Percentiles rank a stretch among this genome's conserved stretches.
Evolutionary conservation across 2,329 filamentous ascomycete genomes (phyloP).

Genomic region (Talaromyces rugulosus): DNA sequence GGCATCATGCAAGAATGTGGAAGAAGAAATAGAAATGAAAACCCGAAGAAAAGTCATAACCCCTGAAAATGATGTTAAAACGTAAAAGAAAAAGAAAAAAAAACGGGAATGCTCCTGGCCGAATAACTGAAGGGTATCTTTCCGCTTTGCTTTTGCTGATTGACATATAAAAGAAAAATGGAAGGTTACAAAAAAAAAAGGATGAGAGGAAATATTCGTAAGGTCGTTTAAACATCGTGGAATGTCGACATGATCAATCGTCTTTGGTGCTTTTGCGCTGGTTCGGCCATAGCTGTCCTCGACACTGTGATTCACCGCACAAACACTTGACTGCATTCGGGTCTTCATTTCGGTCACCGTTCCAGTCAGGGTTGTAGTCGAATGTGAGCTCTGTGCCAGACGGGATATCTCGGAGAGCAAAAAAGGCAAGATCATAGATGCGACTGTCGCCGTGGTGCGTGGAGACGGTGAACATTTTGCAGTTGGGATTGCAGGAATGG

Average conservation of each 20-base stretch:
- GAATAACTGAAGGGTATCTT: neutral
- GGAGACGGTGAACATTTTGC: conserved; percentile 40
- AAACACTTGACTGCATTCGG: conserved; percentile 39
- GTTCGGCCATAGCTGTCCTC: conserved; percentile 42
- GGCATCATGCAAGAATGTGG: neutral
- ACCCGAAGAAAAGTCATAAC: neutral
- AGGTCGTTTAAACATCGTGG: neutral
- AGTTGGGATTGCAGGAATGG: conserved; percentile 47
- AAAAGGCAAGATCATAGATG: conserved; percentile 46
- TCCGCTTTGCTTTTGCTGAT: neutral
- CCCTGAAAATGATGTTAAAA: no score
- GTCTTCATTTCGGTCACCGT: conserved; percentile 20
- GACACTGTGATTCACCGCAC: conserved; percentile 41
- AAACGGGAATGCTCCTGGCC: neutral
- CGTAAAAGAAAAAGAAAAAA: neutral
- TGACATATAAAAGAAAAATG: neutral
- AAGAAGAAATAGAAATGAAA: neutral
- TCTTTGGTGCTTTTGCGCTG: conserved; percentile 28
- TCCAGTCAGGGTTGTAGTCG: conserved; percentile 40
- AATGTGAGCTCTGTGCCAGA: conserved; percentile 43
- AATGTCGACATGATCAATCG: neutral
- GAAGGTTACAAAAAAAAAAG: neutral
- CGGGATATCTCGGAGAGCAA: conserved; percentile 39
- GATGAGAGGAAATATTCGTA: neutral
- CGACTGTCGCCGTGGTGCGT: conserved; percentile 36